Evolutionary conservation across 495 filamentous ascomycete species (phyloP).

Genomic region (Xylaria castorea): DNA sequence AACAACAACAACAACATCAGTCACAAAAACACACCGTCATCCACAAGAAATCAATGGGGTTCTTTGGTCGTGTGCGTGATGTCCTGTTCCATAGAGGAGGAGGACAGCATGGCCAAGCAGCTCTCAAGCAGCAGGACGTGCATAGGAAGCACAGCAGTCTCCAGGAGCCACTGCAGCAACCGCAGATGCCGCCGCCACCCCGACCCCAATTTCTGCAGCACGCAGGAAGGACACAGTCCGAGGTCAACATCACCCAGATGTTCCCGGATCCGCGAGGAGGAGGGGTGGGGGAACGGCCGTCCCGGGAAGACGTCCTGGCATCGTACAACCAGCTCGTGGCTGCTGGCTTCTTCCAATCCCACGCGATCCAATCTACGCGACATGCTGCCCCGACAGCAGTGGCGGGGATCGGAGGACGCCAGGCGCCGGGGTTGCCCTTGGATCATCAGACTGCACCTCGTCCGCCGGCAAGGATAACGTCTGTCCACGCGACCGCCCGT

Average conservation of each 20-base stretch:
- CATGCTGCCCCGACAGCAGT: conserved; percentile 38
- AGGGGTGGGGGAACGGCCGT: conserved; percentile 42
- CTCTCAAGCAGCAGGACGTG: conserved; percentile 27
- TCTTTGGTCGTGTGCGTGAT: conserved; percentile 40
- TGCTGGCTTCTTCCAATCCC: conserved; percentile 55
- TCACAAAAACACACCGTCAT: conserved; percentile 24
- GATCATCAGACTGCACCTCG: conserved; percentile 29
- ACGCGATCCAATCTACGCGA: conserved; percentile 55
- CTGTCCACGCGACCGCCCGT: conserved; percentile 21
- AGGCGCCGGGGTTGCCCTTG: conserved; percentile 31
- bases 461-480: conserved; percentile 31
- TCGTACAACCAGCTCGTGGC: conserved; percentile 54
- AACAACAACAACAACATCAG: background rate
- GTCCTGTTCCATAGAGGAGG: conserved; percentile 29
- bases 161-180: conserved; percentile 32
- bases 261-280: conserved; percentile 23
- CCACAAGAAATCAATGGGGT: conserved; percentile 40
- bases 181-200: conserved; percentile 21
- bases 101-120: conserved; percentile 5
- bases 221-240: conserved; percentile 38
- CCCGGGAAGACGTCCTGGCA: conserved; percentile 52
- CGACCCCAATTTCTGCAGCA: conserved; percentile 34
- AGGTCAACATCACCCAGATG: conserved; percentile 35
- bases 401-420: conserved; percentile 26
- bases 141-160: conserved; percentile 37